Base-by-base conservation (phyloP, 176 grass and related monocot species). In the Cenchrus fungigraminus region DNA sequence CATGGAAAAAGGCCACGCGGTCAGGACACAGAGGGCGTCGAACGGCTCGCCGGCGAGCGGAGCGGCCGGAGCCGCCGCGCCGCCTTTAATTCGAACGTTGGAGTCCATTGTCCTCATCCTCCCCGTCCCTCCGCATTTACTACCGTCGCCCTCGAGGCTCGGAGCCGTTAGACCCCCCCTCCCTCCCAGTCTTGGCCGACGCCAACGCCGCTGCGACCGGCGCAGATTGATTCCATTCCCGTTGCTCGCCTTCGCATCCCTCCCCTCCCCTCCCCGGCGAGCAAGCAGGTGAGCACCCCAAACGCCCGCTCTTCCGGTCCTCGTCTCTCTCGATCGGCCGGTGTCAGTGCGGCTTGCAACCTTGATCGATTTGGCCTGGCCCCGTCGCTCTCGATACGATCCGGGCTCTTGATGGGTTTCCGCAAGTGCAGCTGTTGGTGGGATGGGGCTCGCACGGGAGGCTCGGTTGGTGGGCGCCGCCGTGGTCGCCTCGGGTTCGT, bases 81-180 rank as follows among this genome's bases (percentile, higher is more conserved):
- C 80, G 52, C 68, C 60, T 67, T 77, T 37, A 71, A 82, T 86
- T 90, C 88, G 88, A 86, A 82, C 83, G 88, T 90, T 90, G 67
- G 50, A 68, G 31, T 61, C 87, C 32, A 17, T 20, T 29, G 12
- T 34, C 25, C 17, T 25, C 52, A 19, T 55, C 20, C 8, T 16
- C 15, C 42, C 17, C 7, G 1, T 46, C 68, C 12, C 14, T 17
- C 15, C 74, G 46, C 61, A 89, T 76, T 80, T 75, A 89, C 82
- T 69, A 4, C 68, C 77, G 63, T 45, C 55, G 6, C 76, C 56
- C 40, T 6, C 57, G 44, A 64, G 76, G 42, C 65, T 57, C 20
- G 32, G 19, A 56, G 65, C 79, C 79, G 79, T 68, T 81, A 80
- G 29, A 9, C 46, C 0, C 0, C 62, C 6, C 37, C 9, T 5